A percentile compares a stretch with the other conserved stretches of the same genome.
These are phyloP conservation scores for Vachellia collinsii DNA, from an alignment of 306 rosid genomes.

Conservation along the genomic window DNA sequence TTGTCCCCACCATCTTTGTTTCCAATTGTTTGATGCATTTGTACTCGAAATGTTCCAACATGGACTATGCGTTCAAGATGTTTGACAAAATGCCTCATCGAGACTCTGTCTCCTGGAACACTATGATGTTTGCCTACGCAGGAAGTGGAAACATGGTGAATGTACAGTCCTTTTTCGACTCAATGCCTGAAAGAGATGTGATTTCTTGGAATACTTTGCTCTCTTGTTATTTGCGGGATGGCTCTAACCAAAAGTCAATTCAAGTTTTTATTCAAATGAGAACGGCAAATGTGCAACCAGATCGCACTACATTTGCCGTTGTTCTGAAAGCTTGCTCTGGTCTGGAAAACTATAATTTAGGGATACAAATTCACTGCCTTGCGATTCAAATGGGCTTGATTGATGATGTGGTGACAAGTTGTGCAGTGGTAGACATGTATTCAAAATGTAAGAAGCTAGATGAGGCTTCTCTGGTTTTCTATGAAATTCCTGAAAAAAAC, in stretches of 20 bases:
- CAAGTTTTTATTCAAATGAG: slow-evolving; percentile 61
- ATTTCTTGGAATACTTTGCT: slow-evolving; percentile 84
- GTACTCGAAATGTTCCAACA: slow-evolving; percentile 53
- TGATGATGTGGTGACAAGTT: slow-evolving; percentile 67
- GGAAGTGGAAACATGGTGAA: slow-evolving; percentile 53
- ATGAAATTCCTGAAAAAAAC: slow-evolving; percentile 63
- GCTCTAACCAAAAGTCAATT: slow-evolving; percentile 40
- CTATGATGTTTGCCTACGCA: slow-evolving; percentile 70
- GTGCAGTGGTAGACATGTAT: slow-evolving; percentile 83
- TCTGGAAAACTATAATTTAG: slow-evolving; percentile 59
- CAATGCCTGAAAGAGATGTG: slow-evolving; percentile 70
- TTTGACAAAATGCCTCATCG: slow-evolving; percentile 64
- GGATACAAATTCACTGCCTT: slow-evolving; percentile 69
- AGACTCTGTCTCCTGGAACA: slow-evolving; percentile 80
- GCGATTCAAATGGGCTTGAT: slow-evolving; percentile 65
- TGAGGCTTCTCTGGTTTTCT: slow-evolving; percentile 57
- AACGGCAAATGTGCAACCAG: slow-evolving; percentile 41
- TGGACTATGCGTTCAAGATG: slow-evolving; percentile 58
- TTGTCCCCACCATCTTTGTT: slow-evolving; percentile 72
- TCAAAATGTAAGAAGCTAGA: slow-evolving; percentile 62
- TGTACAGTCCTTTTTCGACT: slow-evolving; percentile 60
- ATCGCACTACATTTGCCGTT: slow-evolving; percentile 65
- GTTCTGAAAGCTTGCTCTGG: slow-evolving; percentile 65
- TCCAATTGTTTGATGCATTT: slow-evolving; percentile 69
- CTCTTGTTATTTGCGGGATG: slow-evolving; percentile 64